Conservation (phyloP, 495 filamentous ascomycete species). For the Daldinia decipiens region DNA sequence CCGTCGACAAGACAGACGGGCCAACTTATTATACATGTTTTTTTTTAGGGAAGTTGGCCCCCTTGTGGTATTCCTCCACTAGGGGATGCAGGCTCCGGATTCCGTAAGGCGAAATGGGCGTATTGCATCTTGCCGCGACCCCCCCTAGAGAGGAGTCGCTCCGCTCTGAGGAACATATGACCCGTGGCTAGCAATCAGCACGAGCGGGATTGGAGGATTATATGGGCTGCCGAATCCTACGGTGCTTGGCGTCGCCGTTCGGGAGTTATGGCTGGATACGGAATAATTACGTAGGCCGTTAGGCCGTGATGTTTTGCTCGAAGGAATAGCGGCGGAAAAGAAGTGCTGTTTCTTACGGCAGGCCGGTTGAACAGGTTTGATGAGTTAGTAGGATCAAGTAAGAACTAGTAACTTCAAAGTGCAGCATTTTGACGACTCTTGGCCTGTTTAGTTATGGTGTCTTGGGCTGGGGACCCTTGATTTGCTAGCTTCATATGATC, state of each 20-base stretch:
- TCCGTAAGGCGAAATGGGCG: conserved; percentile 32
- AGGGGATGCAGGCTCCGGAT: conserved; percentile 41
- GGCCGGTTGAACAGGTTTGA: conserved; percentile 13
- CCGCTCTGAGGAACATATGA: conserved; percentile 34
- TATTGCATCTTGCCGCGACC: conserved; percentile 41
- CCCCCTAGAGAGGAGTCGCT: conserved; percentile 38
- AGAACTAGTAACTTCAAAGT: conserved; percentile 7
- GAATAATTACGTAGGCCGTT: conserved; percentile 25
- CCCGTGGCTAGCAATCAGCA: conserved; percentile 27
- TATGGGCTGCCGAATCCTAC: conserved; percentile 33
- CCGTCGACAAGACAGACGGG: conserved; percentile 24
- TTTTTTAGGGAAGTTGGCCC: conserved; percentile 25
- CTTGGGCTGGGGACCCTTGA: not conserved
- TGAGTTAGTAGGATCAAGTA: conserved; percentile 6
- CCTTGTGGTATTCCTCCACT: conserved; percentile 36
- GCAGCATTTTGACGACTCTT: conserved; percentile 16
- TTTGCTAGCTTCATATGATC: conserved; percentile 14
- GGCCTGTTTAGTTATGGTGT: not conserved
- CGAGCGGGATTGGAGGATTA: conserved; percentile 33
- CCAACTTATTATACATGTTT: conserved; percentile 34
- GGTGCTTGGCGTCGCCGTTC: conserved; percentile 30
- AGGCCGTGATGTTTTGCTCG: conserved; percentile 13
- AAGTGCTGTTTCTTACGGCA: conserved; percentile 20
- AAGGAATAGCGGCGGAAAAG: conserved; percentile 14
- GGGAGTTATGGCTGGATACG: conserved; percentile 25